These are phyloP conservation scores for Monsonia emarginata DNA, from an alignment of 441 rosid species.

Conservation along the genomic window DNA sequence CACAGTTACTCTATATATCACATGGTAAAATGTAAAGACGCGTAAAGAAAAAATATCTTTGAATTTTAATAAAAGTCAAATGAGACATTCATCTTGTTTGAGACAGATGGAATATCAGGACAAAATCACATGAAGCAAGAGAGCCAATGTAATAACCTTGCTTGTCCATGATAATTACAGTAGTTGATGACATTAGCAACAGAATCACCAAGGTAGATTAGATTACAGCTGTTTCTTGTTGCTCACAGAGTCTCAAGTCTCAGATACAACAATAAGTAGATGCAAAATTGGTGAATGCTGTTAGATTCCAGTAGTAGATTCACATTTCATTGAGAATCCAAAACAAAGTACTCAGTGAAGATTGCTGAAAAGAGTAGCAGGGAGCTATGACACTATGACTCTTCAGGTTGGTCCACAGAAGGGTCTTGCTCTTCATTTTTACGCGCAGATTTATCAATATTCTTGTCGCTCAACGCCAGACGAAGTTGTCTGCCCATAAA, in stretches of 20 bases:
- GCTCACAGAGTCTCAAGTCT: neutral
- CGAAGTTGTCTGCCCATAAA: neutral
- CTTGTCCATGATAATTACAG: neutral
- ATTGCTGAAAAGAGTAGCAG: neutral
- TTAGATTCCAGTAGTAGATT: neutral
- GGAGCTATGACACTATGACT: neutral
- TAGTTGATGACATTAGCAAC: neutral
- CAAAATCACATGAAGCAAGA: too few relatives aligned
- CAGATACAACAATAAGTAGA: too few relatives aligned
- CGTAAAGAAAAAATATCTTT: too few relatives aligned
- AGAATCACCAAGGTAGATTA: neutral
- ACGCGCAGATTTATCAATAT: neutral
- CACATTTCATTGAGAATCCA: neutral
- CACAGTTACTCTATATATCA: too few relatives aligned
- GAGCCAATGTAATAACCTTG: neutral
- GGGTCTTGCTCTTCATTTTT: neutral
- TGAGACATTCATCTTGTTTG: too few relatives aligned
- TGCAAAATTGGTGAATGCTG: neutral
- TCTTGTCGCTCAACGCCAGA: neutral
- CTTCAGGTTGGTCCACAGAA: neutral
- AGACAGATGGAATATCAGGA: too few relatives aligned
- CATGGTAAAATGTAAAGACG: too few relatives aligned
- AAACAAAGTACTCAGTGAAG: neutral
- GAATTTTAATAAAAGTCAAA: too few relatives aligned
- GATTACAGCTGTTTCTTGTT: neutral